Evolutionary conservation across 139 green algal species (phyloP), one percentile per base, ranked within the genome.

Genomic region (Micractinium sp.): DNA sequence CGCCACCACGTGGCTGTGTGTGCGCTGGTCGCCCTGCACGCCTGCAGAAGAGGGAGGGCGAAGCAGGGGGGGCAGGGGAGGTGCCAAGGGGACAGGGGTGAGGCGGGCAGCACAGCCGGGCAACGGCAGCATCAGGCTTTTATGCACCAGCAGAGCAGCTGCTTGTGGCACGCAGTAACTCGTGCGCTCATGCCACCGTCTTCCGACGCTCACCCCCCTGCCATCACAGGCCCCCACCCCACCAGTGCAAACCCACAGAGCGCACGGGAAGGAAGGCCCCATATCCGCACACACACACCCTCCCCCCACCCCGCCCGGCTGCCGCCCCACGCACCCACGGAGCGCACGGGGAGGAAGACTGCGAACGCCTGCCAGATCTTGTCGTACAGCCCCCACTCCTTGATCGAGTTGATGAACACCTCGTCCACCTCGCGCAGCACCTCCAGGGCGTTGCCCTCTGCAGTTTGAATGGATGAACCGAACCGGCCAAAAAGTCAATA

Each of bases 321-420:
- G 73, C 73, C n/a, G 9, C 38, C 0, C 73, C 14, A 33, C 86
- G 90, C 67, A 97, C 95, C 95, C 60, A 97, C 95, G 3, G 92
- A 96, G 85, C 94, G 94, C 74, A 99, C 92, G 18, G 97, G 97
- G 83, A 99, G 93, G 94, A 99, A 99, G 29, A 99, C 98, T 9
- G 98, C 98, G 92, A 99, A 99, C 3, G 98, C 98, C 93, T 99
- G 97, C 98, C 98, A 99, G 92, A 99, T 99, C 89, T 99, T 91
- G 92, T 99, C 97, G 92, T 99, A 99, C 80, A 99, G 94, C 47
- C 97, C 97, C 76, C 92, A 95, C 89, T 99, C 98, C 31, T 87
- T 74, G 90, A 99, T 99, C 61, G 92, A 91, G 82, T 99, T 96
- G 90, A 99, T 97, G 91, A 96, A 99, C 74, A 99, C 96, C 94